Evolutionary conservation across 495 filamentous ascomycete species (phyloP), one percentile per base, ranked within the genome.

Genomic region (Chaetomidium leptoderma): DNA sequence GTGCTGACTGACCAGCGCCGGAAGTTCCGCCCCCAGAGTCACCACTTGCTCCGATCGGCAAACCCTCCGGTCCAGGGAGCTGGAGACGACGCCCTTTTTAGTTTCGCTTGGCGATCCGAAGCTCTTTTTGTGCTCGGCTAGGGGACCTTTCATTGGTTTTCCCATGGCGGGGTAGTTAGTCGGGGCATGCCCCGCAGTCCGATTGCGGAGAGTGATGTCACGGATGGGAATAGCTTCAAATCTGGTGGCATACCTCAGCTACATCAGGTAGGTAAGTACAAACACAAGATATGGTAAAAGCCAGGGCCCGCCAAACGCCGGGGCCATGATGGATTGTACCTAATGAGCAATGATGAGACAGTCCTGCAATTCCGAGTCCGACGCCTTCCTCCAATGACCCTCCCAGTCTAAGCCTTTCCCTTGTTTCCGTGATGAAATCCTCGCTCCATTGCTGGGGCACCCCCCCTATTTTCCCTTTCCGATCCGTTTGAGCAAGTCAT

Each of bases 171-270:
- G 58, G 58, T 50, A n/a, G n/a, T n/a, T n/a, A n/a, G n/a, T n/a
- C n/a, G n/a, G n/a, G 23, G 13, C 1, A 52, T 45, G 23, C 48
- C 59, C 53, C 54, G 55, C 55, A 26, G 33, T 62, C 60, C 55
- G 60, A 55, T 55, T 45, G 10, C 60, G 60, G 55, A 62, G 54
- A 36, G 30, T 62, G 60, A 62, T 58, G 55, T 62, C 60, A 62
- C 39, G 11, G n/a, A n/a, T n/a, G n/a, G n/a, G n/a, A n/a, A n/a
- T n/a, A n/a, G n/a, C n/a, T n/a, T n/a, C n/a, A n/a, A n/a, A n/a
- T n/a, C n/a, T n/a, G n/a, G n/a, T n/a, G n/a, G n/a, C n/a, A n/a
- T n/a, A n/a, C n/a, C n/a, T n/a, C n/a, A n/a, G n/a, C n/a, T n/a
- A n/a, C n/a, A n/a, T n/a, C n/a, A n/a, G n/a, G n/a, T n/a, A n/a